Evolutionary conservation across 2,329 filamentous ascomycete genomes (phyloP).

Genomic region (Fusarium chaquense): DNA sequence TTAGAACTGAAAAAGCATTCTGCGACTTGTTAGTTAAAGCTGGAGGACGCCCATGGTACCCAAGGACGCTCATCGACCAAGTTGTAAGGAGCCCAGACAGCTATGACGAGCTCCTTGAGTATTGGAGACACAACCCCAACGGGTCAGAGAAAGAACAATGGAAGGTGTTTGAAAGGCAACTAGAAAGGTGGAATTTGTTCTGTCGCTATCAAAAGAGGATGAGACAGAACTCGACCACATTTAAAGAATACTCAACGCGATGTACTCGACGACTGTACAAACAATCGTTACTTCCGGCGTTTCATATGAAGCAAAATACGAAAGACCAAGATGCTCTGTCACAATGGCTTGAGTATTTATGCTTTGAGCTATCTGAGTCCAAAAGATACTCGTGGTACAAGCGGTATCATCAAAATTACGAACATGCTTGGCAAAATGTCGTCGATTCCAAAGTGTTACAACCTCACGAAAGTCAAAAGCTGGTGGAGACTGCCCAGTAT

Average conservation of each 20-base stretch:
- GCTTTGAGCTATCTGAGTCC: constrained; percentile 43
- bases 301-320: constrained; percentile 43
- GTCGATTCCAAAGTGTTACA: constrained; percentile 16
- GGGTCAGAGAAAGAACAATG: constrained; percentile 17
- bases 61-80: constrained; percentile 20
- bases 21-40: constrained; percentile 21
- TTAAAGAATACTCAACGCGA: constrained; percentile 17
- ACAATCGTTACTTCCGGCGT: constrained; percentile 8
- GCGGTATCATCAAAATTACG: constrained; percentile 21
- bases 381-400: constrained; percentile 35
- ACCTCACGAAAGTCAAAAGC: constrained; percentile 12
- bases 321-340: constrained; percentile 50
- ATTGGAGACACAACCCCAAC: constrained; percentile 28
- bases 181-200: constrained; percentile 37
- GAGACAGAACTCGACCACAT: constrained; percentile 21
- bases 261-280: constrained; percentile 23
- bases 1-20: constrained; percentile 27
- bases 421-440: constrained; percentile 34
- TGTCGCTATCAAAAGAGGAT: constrained; percentile 33
- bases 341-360: constrained; percentile 57
- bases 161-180: constrained; percentile 38
- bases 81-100: constrained; percentile 24
- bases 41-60: constrained; percentile 43
- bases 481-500: constrained; percentile 21
- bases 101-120: constrained; percentile 24